A percentile compares a stretch with the other conserved stretches of the same genome.
Evolutionary conservation across 805 yeast genomes (phyloP).

Genomic region (Maudiozyma barnettii): DNA sequence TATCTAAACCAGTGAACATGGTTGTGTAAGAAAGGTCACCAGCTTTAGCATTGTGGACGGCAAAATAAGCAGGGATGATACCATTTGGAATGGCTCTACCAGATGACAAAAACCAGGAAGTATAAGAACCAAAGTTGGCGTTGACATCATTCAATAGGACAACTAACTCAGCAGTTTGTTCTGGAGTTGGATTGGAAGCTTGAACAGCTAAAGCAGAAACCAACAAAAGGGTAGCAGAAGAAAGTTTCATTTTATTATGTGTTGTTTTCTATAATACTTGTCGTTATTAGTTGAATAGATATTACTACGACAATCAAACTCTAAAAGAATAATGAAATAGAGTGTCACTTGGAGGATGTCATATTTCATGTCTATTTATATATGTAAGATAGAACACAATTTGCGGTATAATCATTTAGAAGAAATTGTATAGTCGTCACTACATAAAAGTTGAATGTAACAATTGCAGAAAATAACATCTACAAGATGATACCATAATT

Average conservation of each 20-base stretch:
- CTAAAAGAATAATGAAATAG: too few species aligned
- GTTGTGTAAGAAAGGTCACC: constrained; percentile 1
- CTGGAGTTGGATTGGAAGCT: constrained; percentile 6
- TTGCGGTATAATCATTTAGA: not conserved
- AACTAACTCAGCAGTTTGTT: constrained; percentile 10
- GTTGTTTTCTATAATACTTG: not conserved
- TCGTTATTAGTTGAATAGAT: too few species aligned
- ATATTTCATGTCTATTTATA: too few species aligned
- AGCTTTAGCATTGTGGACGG: not conserved
- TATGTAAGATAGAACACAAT: not conserved
- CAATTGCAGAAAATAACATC: not conserved
- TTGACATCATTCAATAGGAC: constrained; percentile 13
- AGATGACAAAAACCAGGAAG: not conserved
- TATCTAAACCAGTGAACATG: not conserved
- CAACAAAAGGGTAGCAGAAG: not conserved
- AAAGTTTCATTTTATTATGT: not conserved
- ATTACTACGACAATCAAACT: too few species aligned
- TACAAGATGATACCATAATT: not conserved
- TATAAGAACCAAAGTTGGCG: constrained; percentile 8
- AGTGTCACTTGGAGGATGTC: too few species aligned
- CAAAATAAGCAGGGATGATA: not conserved
- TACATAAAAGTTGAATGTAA: too few species aligned
- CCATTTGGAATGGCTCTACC: not conserved
- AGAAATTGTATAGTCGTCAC: too few species aligned
- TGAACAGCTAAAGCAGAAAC: constrained; percentile 3